Evolutionary conservation across 2,329 filamentous ascomycete genomes (phyloP), one percentile per base, ranked within the genome.

Genomic region (Paecilomyces formosus): DNA sequence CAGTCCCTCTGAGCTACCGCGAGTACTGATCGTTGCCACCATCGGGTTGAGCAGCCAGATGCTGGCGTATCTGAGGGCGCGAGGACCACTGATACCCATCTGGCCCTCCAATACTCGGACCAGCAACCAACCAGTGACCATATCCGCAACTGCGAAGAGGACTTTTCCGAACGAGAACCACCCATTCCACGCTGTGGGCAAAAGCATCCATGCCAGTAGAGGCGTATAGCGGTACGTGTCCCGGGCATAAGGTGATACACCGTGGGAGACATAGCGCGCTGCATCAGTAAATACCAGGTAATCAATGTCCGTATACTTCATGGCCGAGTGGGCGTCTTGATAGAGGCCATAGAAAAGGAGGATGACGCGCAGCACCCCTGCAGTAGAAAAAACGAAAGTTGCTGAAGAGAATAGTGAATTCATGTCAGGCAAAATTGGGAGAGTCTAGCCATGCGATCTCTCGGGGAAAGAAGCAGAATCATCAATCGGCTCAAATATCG

Each of bases 271-370:
- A 74, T 89, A 93, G 63, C 89, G 88, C 1, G 94, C 85, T 26
- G 94, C 94, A 73, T 97, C 93, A 54, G 94, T 97, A 80, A 99
- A 99, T 73, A 99, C 94, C 64, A 92, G 86, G 76, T 99, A 99
- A 81, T 99, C 94, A 68, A 99, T 97, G 76, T 99, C 94, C 55
- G 94, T 99, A 79, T 97, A 99, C 77, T 97, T 97, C 70, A 99
- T 78, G 13, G 93, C 87, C 7, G 92, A 95, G 76, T 92, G 82
- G 60, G 90, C 88, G 76, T 99, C 94, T 78, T 99, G 94, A 81
- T 90, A 92, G 61, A 91, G 84, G 59, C 94, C 93, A 73, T 97
- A 97, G 68, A 95, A 72, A 55, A 97, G 83, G 62, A 99, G 86
- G 31, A 79, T 72, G 5, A 85, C 71, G 61, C 94, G 90, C 24